Evolutionary conservation across 2,329 filamentous ascomycete species (phyloP).

Genomic region (Aplosporella prunicola): DNA sequence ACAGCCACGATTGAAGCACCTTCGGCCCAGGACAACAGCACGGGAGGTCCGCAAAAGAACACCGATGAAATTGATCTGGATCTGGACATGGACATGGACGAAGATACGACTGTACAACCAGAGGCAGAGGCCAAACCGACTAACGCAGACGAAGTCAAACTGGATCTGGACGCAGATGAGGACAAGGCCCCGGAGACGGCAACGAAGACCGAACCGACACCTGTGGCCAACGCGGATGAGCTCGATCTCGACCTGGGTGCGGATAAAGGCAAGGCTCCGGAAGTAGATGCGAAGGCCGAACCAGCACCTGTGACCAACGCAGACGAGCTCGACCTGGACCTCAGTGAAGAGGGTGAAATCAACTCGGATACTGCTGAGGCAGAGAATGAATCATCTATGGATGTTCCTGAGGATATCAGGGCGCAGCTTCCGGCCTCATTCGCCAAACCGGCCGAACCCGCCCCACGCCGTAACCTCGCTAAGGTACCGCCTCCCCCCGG

Average conservation of each 20-base stretch:
- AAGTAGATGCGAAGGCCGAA: neutral
- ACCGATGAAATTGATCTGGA: slow-evolving; percentile 56
- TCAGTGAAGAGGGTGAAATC: slow-evolving; percentile 17
- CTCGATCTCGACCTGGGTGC: slow-evolving; percentile 50
- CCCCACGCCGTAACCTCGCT: slow-evolving; percentile 34
- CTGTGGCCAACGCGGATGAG: slow-evolving; percentile 51
- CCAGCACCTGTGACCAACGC: slow-evolving; percentile 17
- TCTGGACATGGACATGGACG: slow-evolving; percentile 48
- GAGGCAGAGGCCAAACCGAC: neutral
- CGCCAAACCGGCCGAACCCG: slow-evolving; percentile 18
- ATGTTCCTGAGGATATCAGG: slow-evolving; percentile 55
- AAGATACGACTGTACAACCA: slow-evolving; percentile 30
- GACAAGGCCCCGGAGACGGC: slow-evolving; percentile 3
- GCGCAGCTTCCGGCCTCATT: slow-evolving; percentile 72
- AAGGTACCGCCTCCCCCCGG: slow-evolving; percentile 57
- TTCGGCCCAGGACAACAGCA: slow-evolving; percentile 1
- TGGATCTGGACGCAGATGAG: slow-evolving; percentile 33
- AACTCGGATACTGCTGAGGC: neutral
- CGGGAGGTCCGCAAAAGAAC: slow-evolving; percentile 37
- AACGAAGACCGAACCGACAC: slow-evolving; percentile 8
- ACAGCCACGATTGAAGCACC: neutral
- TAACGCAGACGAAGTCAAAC: slow-evolving; percentile 24
- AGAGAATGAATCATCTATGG: slow-evolving; percentile 12
- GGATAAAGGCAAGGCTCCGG: slow-evolving; percentile 36
- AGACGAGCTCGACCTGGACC: slow-evolving; percentile 35